phyloP scores from a whole-genome alignment of 176 grass and related monocot genomes.

The Triticum turgidum region DNA sequence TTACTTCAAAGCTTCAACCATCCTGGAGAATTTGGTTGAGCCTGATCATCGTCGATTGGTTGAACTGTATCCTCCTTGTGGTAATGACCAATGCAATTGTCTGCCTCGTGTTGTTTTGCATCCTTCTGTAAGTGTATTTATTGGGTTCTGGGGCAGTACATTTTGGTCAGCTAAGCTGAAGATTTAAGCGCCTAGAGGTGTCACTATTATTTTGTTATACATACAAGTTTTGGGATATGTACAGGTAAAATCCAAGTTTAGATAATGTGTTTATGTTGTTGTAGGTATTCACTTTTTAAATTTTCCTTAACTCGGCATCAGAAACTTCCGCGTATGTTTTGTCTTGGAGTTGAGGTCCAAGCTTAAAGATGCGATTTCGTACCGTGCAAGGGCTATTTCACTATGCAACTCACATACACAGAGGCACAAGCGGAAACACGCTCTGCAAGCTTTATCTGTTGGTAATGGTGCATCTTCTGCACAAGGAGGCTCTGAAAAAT shows the following conservation, averaged over 20 bases:
- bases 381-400: neutral
- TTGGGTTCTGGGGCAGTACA: too few species aligned
- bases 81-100: neutral
- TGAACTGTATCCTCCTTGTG: neutral
- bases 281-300: neutral
- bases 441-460: too few species aligned
- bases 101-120: neutral
- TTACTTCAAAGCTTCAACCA: neutral
- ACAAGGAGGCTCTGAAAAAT: constrained; percentile 41
- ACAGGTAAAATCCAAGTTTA: neutral
- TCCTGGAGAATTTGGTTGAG: neutral
- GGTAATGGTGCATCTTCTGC: neutral
- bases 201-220: too few species aligned
- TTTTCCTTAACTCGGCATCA: neutral
- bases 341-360: neutral
- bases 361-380: neutral
- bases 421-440: neutral
- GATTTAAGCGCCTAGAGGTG: too few species aligned
- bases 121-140: too few species aligned
- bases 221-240: too few species aligned
- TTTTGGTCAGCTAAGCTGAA: too few species aligned
- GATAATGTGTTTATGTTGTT: neutral
- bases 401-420: neutral
- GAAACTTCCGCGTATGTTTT: neutral
- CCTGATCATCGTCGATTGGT: neutral